Conservation (phyloP, 2,329 filamentous ascomycete genomes). For the Sporothrix globosa region DNA sequence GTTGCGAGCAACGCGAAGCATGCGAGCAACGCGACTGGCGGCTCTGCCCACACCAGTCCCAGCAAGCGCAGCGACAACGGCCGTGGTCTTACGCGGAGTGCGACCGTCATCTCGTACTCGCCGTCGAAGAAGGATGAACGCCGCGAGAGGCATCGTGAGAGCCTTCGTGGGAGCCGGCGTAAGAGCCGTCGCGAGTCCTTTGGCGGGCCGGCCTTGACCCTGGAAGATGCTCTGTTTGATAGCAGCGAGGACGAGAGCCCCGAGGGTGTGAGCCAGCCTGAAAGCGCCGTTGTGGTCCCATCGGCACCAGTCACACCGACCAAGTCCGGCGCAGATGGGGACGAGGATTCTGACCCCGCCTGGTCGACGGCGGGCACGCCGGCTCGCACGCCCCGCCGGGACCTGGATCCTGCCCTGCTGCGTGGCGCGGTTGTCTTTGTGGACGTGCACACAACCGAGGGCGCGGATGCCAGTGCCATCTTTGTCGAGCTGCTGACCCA, state of each 20-base stretch:
- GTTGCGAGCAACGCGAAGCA: not conserved
- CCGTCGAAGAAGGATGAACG: constrained; percentile 49
- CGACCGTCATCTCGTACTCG: constrained; percentile 59
- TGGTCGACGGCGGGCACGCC: constrained; percentile 62
- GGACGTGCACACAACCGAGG: constrained; percentile 81
- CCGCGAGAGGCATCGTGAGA: constrained; percentile 38
- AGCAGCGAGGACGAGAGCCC: constrained; percentile 23
- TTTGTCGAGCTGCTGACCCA: constrained; percentile 75
- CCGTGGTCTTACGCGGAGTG: constrained; percentile 50
- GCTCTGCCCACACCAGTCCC: not conserved
- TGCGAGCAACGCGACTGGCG: not conserved
- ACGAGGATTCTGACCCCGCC: constrained; percentile 41
- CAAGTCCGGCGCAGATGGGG: constrained; percentile 44
- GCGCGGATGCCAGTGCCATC: constrained; percentile 76
- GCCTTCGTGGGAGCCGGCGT: constrained; percentile 38
- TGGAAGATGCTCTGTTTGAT: constrained; percentile 34
- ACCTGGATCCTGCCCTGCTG: constrained; percentile 59
- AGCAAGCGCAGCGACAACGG: constrained; percentile 11
- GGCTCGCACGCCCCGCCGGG: constrained; percentile 58
- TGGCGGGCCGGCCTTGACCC: constrained; percentile 25
- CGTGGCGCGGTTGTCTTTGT: constrained; percentile 77
- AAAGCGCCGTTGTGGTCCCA: constrained; percentile 25
- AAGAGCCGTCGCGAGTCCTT: constrained; percentile 38
- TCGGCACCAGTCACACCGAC: constrained; percentile 49
- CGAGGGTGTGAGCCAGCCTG: not conserved